Base-by-base conservation (phyloP, 257 asterid genomes). In the Capsicum chinense region DNA sequence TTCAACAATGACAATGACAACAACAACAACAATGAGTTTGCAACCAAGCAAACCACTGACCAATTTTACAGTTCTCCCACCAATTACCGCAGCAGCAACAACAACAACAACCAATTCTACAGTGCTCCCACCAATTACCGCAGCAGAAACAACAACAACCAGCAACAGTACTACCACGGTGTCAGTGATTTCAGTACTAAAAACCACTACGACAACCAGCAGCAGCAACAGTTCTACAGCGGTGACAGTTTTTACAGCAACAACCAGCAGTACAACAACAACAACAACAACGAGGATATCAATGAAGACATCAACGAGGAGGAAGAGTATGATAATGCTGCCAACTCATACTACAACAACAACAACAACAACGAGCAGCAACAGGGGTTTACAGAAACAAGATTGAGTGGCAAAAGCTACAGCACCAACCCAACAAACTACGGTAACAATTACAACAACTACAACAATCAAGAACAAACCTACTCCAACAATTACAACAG, bases 331-430 rank as follows among this genome's bases (percentile, higher is more conserved):
- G 26, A 76, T 9, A 76, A 54, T 4, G 14, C 12, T 76, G 48
- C 15, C 33, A 52, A 54, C 44, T 6, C 81, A 26, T 52, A 76
- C 44, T 26, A 83, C 37, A 84, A 83, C 86, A 21, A 85, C 50
- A 86, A 85, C 50, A 86, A 86, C 56, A 86, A 86, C 88, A 83
- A 87, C 80, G 83, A 86, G 54, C 89, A 85, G 82, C 85, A 86
- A 59, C 87, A 88, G 60, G 90, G 86, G 42, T 16, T 67, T 74
- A 66, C 85, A 3, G 85, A 79, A 19, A 76, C 87, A n/a, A 87
- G 84, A 50, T 85, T 83, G 19, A 47, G 33, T 21, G 50, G 21
- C 62, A 82, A 17, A 5, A 68, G 39, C 78, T 85, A 39, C 58
- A 54, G 56, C 60, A 80, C 84, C 37, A 82, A 79, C 60, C 37